Evolutionary conservation across 306 rosid species (phyloP).

Genomic region (Malus fusca): DNA sequence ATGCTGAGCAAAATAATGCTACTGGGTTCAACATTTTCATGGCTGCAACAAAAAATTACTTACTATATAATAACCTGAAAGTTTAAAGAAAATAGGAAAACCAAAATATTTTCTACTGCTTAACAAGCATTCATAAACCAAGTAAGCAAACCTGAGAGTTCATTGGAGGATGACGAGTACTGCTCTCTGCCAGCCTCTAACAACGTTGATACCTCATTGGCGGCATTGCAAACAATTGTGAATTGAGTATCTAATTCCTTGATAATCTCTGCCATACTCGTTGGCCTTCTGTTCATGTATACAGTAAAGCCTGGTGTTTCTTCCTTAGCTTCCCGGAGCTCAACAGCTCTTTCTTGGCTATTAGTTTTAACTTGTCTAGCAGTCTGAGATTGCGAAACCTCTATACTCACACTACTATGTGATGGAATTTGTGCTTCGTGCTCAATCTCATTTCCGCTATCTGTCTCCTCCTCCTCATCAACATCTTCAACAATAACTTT

Average conservation of each 20-base stretch:
- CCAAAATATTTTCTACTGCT: background rate
- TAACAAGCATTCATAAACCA: constrained; percentile 24
- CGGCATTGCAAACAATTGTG: constrained; percentile 54
- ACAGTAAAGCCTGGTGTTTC: constrained; percentile 80
- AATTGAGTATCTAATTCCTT: constrained; percentile 79
- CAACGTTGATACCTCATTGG: constrained; percentile 58
- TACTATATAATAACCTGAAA: constrained; percentile 10
- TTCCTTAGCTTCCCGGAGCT: constrained; percentile 40
- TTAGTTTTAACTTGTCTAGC: constrained; percentile 38
- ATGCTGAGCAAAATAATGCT: constrained; percentile 71
- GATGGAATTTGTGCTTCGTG: constrained; percentile 22
- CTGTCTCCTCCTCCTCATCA: constrained; percentile 32
- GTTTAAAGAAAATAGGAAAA: background rate
- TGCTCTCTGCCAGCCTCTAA: constrained; percentile 70
- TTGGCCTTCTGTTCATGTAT: constrained; percentile 69
- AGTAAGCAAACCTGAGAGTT: constrained; percentile 54
- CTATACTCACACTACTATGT: constrained; percentile 27
- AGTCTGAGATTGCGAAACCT: constrained; percentile 47
- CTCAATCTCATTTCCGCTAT: constrained; percentile 23
- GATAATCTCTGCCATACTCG: constrained; percentile 78
- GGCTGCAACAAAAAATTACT: constrained; percentile 40
- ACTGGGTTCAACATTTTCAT: constrained; percentile 83
- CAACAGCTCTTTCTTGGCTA: constrained; percentile 37
- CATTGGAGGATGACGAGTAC: constrained; percentile 40
- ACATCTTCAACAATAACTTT: constrained; percentile 61